phyloP scores from a whole-genome alignment of 768 basidiomycete genomes.

The Lentinula lateritia region DNA sequence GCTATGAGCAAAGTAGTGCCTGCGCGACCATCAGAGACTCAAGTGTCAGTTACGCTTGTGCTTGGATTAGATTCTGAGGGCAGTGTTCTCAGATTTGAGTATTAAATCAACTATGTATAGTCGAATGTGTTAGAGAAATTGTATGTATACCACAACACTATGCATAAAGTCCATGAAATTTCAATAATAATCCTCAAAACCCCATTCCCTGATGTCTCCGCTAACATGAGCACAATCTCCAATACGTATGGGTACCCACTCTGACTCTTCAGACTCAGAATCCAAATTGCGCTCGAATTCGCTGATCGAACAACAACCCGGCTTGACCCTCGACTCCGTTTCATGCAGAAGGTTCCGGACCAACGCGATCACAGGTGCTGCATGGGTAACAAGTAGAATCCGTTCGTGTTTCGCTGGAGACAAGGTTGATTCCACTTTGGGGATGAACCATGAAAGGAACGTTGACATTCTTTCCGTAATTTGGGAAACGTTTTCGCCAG shows the following conservation, averaged over 20 bases:
- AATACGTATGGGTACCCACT: constrained; percentile 44
- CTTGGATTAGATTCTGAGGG: constrained; percentile 59
- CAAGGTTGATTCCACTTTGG: constrained; percentile 41
- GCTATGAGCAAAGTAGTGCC: constrained; percentile 89
- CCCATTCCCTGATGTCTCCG: constrained; percentile 71
- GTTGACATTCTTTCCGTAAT: constrained; percentile 57
- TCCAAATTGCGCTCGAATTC: constrained; percentile 36
- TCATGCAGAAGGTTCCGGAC: constrained; percentile 52
- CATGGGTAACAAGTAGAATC: constrained; percentile 67
- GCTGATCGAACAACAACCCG: constrained; percentile 72
- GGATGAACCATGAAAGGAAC: constrained; percentile 46
- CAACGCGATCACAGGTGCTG: constrained; percentile 68
- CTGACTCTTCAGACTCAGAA: constrained; percentile 15
- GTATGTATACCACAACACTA: background rate
- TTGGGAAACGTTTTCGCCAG: constrained; percentile 61
- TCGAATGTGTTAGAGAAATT: background rate
- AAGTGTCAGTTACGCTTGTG: constrained; percentile 97
- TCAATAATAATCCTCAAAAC: constrained; percentile 53
- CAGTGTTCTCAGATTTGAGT: background rate
- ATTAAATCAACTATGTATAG: background rate
- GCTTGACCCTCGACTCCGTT: constrained; percentile 43
- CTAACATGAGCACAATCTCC: constrained; percentile 56
- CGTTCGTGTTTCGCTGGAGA: constrained; percentile 35
- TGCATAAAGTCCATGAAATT: background rate
- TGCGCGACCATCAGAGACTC: constrained; percentile 67